Conservation (phyloP, 2,329 filamentous ascomycete genomes). For the Curvularia lunata region DNA sequence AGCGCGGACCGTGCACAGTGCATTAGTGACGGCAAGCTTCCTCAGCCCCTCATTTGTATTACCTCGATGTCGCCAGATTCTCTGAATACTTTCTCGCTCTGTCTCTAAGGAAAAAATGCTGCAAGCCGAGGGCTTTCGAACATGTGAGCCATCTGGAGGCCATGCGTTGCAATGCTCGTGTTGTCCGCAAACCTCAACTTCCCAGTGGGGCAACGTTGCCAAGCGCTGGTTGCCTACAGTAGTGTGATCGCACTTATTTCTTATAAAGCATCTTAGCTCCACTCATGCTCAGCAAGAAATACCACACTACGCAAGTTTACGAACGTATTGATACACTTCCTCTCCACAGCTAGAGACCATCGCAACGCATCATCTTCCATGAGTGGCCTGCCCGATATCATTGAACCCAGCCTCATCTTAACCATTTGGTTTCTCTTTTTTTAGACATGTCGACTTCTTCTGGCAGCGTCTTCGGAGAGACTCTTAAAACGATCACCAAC, state of each 20-base stretch:
- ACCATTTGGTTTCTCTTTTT: not conserved
- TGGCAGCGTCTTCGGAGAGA: slow-evolving; percentile 45
- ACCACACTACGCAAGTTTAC: not conserved
- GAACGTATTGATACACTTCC: too few species aligned
- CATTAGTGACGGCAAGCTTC: not conserved
- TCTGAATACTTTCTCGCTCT: not conserved
- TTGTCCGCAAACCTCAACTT: not conserved
- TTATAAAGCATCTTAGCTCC: not conserved
- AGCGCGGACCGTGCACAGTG: not conserved
- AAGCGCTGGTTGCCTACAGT: slow-evolving; percentile 10
- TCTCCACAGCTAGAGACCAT: not conserved
- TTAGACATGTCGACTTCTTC: slow-evolving; percentile 28
- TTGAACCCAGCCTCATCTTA: not conserved
- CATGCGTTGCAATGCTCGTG: not conserved
- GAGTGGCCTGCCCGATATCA: not conserved
- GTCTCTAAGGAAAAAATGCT: not conserved
- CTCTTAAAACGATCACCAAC: slow-evolving; percentile 45
- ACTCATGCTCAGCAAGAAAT: not conserved
- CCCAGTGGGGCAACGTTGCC: slow-evolving; percentile 1
- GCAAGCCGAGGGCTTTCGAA: not conserved
- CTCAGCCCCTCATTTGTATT: not conserved
- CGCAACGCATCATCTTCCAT: not conserved
- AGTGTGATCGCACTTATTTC: not conserved
- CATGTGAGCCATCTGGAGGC: not conserved
- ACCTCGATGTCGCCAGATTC: not conserved